Evolutionary conservation across 129 eudicot genomes (phyloP).

Genomic region (Daucus carota): DNA sequence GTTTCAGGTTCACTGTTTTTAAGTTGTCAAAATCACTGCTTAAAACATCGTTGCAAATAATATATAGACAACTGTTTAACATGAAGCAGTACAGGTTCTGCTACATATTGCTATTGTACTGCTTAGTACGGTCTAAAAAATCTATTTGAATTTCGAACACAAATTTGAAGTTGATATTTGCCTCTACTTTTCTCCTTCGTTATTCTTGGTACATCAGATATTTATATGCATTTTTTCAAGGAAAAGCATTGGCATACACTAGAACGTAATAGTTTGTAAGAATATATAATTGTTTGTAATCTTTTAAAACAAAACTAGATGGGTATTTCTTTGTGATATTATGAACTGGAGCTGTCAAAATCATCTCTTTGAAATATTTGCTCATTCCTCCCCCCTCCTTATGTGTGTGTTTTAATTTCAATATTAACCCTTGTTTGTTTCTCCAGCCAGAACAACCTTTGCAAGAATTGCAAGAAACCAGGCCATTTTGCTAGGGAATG

Average conservation of each 20-base stretch:
- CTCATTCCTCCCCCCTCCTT: background rate
- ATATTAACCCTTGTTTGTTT: background rate
- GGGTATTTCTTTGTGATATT: background rate
- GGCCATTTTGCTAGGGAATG: constrained; percentile 97
- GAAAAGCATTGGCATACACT: background rate
- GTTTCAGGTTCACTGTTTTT: constrained; percentile 59
- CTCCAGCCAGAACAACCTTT: constrained; percentile 67
- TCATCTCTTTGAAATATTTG: background rate
- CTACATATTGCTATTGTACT: constrained; percentile 11
- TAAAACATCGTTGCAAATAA: constrained; percentile 22
- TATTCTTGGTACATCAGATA: background rate
- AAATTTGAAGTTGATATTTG: constrained; percentile 10
- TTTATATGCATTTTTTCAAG: background rate
- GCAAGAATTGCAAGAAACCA: constrained; percentile 89
- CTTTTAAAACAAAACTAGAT: background rate
- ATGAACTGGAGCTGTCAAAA: background rate
- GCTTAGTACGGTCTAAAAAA: background rate
- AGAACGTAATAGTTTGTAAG: background rate
- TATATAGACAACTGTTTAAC: constrained; percentile 22
- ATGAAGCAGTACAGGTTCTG: constrained; percentile 18
- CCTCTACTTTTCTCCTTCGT: background rate
- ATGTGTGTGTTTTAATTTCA: background rate
- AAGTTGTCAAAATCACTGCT: constrained; percentile 17
- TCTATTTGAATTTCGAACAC: background rate
- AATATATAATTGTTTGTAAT: background rate